Base-by-base conservation (phyloP, 2,329 filamentous ascomycete genomes). In the Arachnomyces sp. region DNA sequence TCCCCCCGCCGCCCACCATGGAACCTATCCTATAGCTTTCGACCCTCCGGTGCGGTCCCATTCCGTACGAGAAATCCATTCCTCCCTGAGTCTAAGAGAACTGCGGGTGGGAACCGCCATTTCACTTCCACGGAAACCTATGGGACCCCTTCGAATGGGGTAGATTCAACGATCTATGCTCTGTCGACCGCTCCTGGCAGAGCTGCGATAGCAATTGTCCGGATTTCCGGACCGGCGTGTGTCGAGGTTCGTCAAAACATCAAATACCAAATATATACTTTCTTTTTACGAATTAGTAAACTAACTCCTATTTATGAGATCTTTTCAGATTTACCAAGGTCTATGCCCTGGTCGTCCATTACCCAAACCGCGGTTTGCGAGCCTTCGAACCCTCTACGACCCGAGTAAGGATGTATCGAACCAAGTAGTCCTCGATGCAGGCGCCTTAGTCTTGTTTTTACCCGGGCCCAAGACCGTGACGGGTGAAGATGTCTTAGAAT, bases 121-220 rank as follows among this genome's bases (percentile, higher is more conserved):
- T 60, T 62, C 38, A 57, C 53, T 8, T 48, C 40, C 3, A 49
- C 51, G 3, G 12, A 18, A 2, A 39, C 38, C 2, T 9, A n/a
- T 16, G 32, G 15, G 2, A 55, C 52, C 13, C 48, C 51, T 38
- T 36, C 55, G 25, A 53, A 58, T 39, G 17, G 3, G 5, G 47
- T 46, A 2, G 57, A 64, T 9, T 59, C 61, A 3, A 96, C 90
- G 1, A 94, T 98, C 39, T 96, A 94, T 61, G 92, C 92, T 0
- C 68, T 96, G 1, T 95, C 90, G 0, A 93, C 89, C 1, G 87
- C 86, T 0, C 71, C 83, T 8, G 92, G 90, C 1, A 80, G 80
- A 57, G 88, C 87, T 32, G 92, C 88, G 1, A 95, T 98, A 58
- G 90, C 90, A 2, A 81, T 96, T 28, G 80, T 96, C 38, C 79